Base-by-base conservation (phyloP, 148 eudicot species). In the Hydrangea macrophylla region DNA sequence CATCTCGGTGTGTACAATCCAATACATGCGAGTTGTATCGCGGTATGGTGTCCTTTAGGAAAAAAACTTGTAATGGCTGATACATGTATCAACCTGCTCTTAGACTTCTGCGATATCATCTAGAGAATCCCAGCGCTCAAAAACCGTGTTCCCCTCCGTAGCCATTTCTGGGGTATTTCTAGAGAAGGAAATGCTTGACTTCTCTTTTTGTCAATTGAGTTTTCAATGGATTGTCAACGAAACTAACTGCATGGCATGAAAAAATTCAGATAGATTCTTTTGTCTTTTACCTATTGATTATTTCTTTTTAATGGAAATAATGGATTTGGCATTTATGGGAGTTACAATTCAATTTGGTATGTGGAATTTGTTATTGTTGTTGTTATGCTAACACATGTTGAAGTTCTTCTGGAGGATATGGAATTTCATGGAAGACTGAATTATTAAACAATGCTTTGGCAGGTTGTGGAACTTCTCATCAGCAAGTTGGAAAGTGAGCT, bases 381-480 rank as follows among this genome's bases (percentile, higher is more conserved):
- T 42, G 5, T 42, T 4, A 18, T 48, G 23, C n/a, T n/a, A 18
- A 15, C 53, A 17, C n/a, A 48, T 17, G 53, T 48, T 48, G 17
- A 2, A 48, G 2, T 15, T 48, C 53, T 48, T 48, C 23, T n/a
- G 53, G 53, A 48, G 22, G 53, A 48, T 7, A 48, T 48, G 5
- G 4, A 35, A 35, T 35, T 48, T 48, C 22, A 22, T 15, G 17
- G 53, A 15, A 48, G 18, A 48, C n/a, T 5, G 20, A 48, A 48
- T 7, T 48, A 48, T 48, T 48, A 48, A 48, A 48, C 23, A 6
- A 40, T 31, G 20, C 10, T 42, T 69, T 51, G 81, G 64, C 81
- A 94, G 98, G 98, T 94, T 72, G 92, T 94, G 71, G 98, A 94
- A 73, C 84, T 94, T 62, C 96, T 94, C 66, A 81, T 84, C 35